A percentile compares a stretch with the other conserved stretches of the same genome.
phyloP scores from a whole-genome alignment of 2,329 filamentous ascomycete genomes.

The Malbranchea cinnamomea region DNA sequence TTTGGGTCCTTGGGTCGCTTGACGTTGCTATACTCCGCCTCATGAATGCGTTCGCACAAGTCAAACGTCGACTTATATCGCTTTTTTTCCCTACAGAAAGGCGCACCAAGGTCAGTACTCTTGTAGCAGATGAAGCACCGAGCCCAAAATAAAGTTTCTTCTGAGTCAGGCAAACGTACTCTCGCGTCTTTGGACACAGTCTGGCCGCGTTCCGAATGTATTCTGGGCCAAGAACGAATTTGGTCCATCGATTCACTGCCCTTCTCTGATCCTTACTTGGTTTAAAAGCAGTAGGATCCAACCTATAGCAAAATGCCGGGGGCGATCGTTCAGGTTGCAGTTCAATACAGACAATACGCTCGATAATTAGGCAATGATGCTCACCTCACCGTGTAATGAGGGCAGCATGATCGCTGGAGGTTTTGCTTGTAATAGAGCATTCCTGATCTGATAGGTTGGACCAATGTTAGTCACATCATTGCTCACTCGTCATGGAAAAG shows the following conservation, averaged over 20 bases:
- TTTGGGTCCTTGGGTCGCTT: constrained; percentile 29
- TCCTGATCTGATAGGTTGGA: constrained; percentile 25
- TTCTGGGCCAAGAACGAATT: constrained; percentile 31
- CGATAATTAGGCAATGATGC: constrained; percentile 1
- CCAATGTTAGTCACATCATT: constrained; percentile 3
- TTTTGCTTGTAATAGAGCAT: constrained; percentile 37
- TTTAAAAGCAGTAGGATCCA: constrained; percentile 29
- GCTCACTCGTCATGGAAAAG: neutral
- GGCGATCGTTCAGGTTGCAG: constrained; percentile 26
- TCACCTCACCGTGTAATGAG: constrained; percentile 50
- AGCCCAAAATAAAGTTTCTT: neutral
- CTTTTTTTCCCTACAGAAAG: constrained; percentile 26
- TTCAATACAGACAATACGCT: constrained; percentile 11
- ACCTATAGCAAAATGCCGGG: constrained; percentile 12
- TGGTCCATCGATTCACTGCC: constrained; percentile 35
- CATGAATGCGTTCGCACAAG: constrained; percentile 26
- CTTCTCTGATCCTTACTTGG: constrained; percentile 32
- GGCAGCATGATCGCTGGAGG: constrained; percentile 69
- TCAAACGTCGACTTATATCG: constrained; percentile 30
- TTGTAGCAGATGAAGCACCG: neutral
- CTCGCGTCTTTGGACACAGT: constrained; percentile 29
- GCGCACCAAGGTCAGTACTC: neutral
- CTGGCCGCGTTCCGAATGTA: constrained; percentile 32
- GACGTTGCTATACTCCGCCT: constrained; percentile 29
- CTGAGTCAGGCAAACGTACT: constrained; percentile 18